A percentile compares a stretch with the other conserved stretches of the same genome.
phyloP scores from a whole-genome alignment of 768 basidiomycete species.

The Boletus edulis region DNA sequence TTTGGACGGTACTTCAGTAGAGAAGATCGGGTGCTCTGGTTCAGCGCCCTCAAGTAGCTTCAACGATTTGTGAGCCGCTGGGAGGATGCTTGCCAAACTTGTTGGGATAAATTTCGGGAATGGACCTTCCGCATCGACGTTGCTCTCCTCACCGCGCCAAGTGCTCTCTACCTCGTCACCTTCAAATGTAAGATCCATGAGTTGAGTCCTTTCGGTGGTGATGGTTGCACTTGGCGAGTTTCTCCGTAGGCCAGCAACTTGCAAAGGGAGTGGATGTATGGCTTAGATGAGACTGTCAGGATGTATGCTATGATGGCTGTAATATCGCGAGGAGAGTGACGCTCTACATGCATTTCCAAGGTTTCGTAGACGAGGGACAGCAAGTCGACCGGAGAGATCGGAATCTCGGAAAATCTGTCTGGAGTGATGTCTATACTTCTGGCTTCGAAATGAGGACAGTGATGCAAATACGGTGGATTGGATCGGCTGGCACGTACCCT shows the following conservation, averaged over 20 bases:
- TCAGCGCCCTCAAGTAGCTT: slow-evolving; percentile 60
- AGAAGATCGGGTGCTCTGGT: slow-evolving; percentile 63
- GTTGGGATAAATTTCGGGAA: slow-evolving; percentile 67
- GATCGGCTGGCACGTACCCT: slow-evolving; percentile 43
- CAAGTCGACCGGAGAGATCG: slow-evolving; percentile 46
- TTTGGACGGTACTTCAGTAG: slow-evolving; percentile 22
- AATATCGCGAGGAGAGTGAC: slow-evolving; percentile 46
- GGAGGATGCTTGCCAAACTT: slow-evolving; percentile 49
- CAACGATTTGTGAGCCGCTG: slow-evolving; percentile 68
- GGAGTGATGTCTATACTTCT: slow-evolving; percentile 34
- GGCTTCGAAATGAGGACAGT: slow-evolving; percentile 7
- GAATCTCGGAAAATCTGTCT: slow-evolving; percentile 41
- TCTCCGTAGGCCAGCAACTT: slow-evolving; percentile 54
- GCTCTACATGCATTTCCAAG: slow-evolving; percentile 52
- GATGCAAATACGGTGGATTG: background rate
- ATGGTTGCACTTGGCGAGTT: slow-evolving; percentile 25
- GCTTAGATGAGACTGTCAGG: slow-evolving; percentile 59
- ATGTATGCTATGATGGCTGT: slow-evolving; percentile 63
- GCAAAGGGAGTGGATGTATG: slow-evolving; percentile 59
- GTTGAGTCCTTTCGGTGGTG: slow-evolving; percentile 11
- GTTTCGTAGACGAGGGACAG: slow-evolving; percentile 62
- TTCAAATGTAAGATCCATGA: slow-evolving; percentile 19
- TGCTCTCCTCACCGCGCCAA: slow-evolving; percentile 40
- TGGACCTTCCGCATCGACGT: slow-evolving; percentile 36
- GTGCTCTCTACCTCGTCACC: slow-evolving; percentile 37